phyloP scores from a whole-genome alignment of 371 early-diverging fungal species.

The Parasitella parasitica region DNA sequence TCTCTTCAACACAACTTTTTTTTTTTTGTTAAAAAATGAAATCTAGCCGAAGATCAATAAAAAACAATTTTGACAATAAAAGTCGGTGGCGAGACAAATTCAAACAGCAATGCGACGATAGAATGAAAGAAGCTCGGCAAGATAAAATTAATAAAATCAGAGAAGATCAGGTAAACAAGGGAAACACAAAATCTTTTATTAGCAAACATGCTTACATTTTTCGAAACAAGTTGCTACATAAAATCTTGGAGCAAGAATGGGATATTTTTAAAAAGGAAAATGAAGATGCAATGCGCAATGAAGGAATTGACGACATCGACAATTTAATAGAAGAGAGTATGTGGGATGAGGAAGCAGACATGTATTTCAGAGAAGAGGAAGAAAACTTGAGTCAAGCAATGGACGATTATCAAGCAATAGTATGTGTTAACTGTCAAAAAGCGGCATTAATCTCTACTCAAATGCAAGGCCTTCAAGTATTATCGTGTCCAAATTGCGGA shows the following conservation, averaged over 20 bases:
- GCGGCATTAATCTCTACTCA: background rate
- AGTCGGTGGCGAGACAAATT: constrained; percentile 21
- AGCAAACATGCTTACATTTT: no score
- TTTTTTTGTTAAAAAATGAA: background rate
- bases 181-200: no score
- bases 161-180: constrained; percentile 20
- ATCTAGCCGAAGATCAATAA: background rate
- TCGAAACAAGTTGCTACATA: constrained; percentile 16
- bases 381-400: background rate
- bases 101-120: constrained; percentile 7
- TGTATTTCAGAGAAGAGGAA: background rate
- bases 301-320: constrained; percentile 19
- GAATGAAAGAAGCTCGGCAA: constrained; percentile 10
- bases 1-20: background rate
- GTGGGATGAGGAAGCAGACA: background rate
- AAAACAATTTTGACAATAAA: constrained; percentile 2
- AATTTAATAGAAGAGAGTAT: constrained; percentile 18
- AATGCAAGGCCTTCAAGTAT: background rate
- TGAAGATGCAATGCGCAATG: constrained; percentile 14
- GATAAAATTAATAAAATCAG: constrained; percentile 6
- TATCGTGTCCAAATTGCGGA: constrained; percentile 13
- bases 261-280: constrained; percentile 6
- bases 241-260: constrained; percentile 10
- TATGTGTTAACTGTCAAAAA: constrained; percentile 17
- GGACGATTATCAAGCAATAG: background rate